phyloP scores from a whole-genome alignment of 1,139 yeast species.

The Tardiomyces digboiensis region DNA sequence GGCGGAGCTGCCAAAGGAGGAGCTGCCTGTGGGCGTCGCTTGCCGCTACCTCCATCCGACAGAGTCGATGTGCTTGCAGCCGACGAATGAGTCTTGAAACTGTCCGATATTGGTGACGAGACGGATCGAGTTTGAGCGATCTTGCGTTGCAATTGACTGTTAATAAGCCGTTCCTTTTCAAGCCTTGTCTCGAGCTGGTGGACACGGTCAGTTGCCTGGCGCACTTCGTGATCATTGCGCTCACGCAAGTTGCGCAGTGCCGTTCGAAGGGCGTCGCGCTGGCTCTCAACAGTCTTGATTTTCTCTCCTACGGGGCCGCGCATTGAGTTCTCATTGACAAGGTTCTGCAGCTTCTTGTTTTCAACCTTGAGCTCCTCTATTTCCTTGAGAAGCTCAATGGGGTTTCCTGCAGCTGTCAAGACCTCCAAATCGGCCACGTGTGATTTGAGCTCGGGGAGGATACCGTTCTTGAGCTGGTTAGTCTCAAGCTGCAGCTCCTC shows the following conservation, averaged over 20 bases:
- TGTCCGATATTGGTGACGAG: background rate
- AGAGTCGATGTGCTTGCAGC: background rate
- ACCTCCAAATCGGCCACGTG: constrained; percentile 21
- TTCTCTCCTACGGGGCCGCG: constrained; percentile 28
- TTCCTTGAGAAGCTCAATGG: constrained; percentile 22
- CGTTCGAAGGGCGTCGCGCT: constrained; percentile 34
- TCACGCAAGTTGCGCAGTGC: constrained; percentile 28
- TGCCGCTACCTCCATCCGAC: background rate
- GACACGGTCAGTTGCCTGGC: constrained; percentile 22
- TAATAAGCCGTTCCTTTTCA: constrained; percentile 18
- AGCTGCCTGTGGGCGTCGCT: background rate
- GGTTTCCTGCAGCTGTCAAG: constrained; percentile 22
- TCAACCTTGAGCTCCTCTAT: constrained; percentile 26
- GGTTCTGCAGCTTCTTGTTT: constrained; percentile 21
- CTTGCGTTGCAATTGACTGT: background rate
- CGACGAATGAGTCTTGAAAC: background rate
- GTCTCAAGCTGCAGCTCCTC: constrained; percentile 24
- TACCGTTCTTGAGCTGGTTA: constrained; percentile 24
- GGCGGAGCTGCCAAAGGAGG: background rate
- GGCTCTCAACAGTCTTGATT: constrained; percentile 29
- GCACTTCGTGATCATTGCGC: constrained; percentile 29
- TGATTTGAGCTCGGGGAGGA: constrained; percentile 18
- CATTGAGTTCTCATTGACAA: constrained; percentile 22
- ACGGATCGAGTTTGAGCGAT: background rate
- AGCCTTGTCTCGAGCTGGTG: constrained; percentile 21